Base-by-base conservation (phyloP, 768 basidiomycete genomes). In the Tubosaeta sp. region DNA sequence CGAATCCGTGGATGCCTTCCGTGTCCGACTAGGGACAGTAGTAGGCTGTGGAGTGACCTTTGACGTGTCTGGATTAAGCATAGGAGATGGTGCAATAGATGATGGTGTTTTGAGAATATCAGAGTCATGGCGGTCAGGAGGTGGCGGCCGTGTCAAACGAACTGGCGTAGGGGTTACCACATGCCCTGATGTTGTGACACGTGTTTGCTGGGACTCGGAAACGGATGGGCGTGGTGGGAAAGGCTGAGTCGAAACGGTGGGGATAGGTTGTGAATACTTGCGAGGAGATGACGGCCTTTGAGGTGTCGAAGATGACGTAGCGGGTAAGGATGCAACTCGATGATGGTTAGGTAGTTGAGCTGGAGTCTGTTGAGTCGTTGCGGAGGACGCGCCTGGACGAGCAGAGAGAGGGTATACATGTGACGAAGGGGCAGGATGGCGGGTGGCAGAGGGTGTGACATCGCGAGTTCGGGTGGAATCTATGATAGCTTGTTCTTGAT, bases 71-170 rank as follows among this genome's bases (percentile, higher is more conserved):
- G 75, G 68, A 46, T 75, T 75, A 34, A 76, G 63, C 51, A 74
- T 67, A 10, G 77, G 77, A 0, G 72, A 72, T 3, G 71, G 77
- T 3, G 80, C 79, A 16, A 86, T 74, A 1, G 85, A 85, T 12
- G 84, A 85, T 6, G 84, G 83, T 0, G 84, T 86, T 59, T 74
- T 76, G 31, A 86, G 73, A 34, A 81, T 69, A 48, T 75, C 73
- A 9, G 78, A 75, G 41, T 83, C 83, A 46, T 77, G 64, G 27
- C 71, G 71, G 36, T 71, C 66, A 19, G 54, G 63, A 31, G 67
- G 51, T 25, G 61, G 52, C 13, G 51, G 38, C 16, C 65, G 50
- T 48, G 53, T 39, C 52, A 63, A 41, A 46, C 63, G 66, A 7
- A 58, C 46, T 27, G 66, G 68, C 44, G 65, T 65, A 55, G 69